These are phyloP conservation scores for Boletus huronensis DNA, from an alignment of 768 basidiomycete species.

Conservation along the genomic window DNA sequence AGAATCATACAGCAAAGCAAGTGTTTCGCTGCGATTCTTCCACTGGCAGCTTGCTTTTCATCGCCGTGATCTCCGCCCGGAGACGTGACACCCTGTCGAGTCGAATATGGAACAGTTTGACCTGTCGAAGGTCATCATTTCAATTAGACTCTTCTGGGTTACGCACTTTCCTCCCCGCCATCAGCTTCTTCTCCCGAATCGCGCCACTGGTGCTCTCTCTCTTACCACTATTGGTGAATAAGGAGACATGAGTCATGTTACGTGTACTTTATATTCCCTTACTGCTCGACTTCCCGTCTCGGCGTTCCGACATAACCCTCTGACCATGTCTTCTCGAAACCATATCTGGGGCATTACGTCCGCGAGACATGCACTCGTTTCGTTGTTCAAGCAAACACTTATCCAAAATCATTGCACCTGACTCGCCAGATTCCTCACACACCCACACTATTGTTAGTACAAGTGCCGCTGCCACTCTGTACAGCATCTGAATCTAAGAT, in stretches of 20 bases:
- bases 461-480: not conserved
- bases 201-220: too few species aligned
- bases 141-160: not conserved
- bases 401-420: not conserved
- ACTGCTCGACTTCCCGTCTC: not conserved
- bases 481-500: not conserved
- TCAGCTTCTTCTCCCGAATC: not conserved
- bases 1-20: not conserved
- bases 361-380: not conserved
- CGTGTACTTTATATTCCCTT: not conserved
- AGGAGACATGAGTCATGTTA: not conserved
- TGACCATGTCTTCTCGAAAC: not conserved
- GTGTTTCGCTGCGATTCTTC: not conserved
- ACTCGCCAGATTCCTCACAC: not conserved
- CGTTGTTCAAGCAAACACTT: not conserved
- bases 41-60: not conserved
- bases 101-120: not conserved
- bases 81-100: not conserved
- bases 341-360: not conserved
- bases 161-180: not conserved
- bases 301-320: not conserved
- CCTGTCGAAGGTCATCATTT: not conserved
- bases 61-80: too few species aligned
- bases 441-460: not conserved
- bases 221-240: not conserved